Evolutionary conservation across 139 green algal species (phyloP).

Genomic region (Micractinium sp.): DNA sequence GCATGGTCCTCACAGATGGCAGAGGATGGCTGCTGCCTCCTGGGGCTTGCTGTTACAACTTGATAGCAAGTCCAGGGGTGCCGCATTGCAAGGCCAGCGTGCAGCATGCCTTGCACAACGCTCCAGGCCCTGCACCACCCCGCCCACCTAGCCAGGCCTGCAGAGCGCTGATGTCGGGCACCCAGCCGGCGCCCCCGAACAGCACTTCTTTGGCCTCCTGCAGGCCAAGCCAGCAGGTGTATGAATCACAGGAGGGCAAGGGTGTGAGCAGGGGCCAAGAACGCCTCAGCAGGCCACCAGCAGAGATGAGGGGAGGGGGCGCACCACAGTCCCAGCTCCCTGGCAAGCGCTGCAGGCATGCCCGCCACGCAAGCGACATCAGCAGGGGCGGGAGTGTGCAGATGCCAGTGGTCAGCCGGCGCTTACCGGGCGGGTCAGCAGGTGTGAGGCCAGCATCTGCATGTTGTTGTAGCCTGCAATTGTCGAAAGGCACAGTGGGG

Average conservation of each 20-base stretch:
- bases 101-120: background rate
- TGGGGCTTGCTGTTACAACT: too few relatives aligned
- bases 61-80: too few relatives aligned
- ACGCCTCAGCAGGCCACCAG: too few relatives aligned
- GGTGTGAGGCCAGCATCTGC: conserved; percentile 66
- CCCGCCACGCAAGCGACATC: background rate
- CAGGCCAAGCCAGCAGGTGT: background rate
- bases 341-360: background rate
- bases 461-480: conserved; percentile 81
- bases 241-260: background rate
- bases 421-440: conserved; percentile 44
- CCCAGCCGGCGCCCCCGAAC: conserved; percentile 63
- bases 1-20: background rate
- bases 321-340: too few relatives aligned
- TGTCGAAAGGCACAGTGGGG: background rate
- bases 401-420: background rate
- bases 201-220: conserved; percentile 39
- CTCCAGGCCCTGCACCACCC: background rate
- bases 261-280: too few relatives aligned
- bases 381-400: too few relatives aligned
- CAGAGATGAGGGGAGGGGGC: too few relatives aligned
- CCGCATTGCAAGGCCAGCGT: too few relatives aligned
- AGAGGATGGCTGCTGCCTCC: too few relatives aligned
- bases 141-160: conserved; percentile 67
- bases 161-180: conserved; percentile 74